Percentiles rank a stretch among this genome's conserved stretches.
Evolutionary conservation across 208 protist species (phyloP).

Genomic region (Trypanosoma lewisi): DNA sequence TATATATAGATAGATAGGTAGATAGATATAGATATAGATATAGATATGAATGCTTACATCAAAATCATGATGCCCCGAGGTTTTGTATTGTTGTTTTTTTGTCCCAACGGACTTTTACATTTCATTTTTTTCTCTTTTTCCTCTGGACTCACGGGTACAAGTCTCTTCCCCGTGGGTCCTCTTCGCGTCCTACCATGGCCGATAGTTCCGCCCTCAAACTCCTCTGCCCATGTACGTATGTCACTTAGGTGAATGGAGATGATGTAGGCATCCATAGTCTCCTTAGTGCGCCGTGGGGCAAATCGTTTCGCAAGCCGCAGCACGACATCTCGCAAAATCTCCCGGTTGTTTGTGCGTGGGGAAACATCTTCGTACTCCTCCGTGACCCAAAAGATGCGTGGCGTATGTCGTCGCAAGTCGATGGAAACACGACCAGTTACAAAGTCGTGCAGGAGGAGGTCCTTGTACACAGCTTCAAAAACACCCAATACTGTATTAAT

Average conservation of each 20-base stretch:
- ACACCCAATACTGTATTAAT: constrained; percentile 25
- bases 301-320: constrained; percentile 16
- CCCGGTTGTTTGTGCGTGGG: constrained; percentile 20
- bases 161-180: background rate
- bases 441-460: constrained; percentile 30
- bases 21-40: background rate
- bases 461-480: constrained; percentile 16
- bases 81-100: background rate
- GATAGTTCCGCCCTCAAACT: background rate
- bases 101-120: background rate
- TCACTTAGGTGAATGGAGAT: constrained; percentile 25
- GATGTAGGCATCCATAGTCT: constrained; percentile 14
- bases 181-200: background rate
- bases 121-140: constrained; percentile 8
- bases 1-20: constrained; percentile 3
- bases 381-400: constrained; percentile 20
- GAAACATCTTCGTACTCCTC: constrained; percentile 19
- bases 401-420: constrained; percentile 17
- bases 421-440: constrained; percentile 27
- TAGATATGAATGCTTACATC: constrained; percentile 2
- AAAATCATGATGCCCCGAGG: constrained; percentile 15
- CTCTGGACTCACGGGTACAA: background rate
- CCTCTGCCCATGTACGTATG: constrained; percentile 18
- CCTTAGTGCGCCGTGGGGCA: constrained; percentile 22
- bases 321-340: constrained; percentile 11